These are phyloP conservation scores for Senna tora DNA, from an alignment of 306 rosid species.

Conservation along the genomic window DNA sequence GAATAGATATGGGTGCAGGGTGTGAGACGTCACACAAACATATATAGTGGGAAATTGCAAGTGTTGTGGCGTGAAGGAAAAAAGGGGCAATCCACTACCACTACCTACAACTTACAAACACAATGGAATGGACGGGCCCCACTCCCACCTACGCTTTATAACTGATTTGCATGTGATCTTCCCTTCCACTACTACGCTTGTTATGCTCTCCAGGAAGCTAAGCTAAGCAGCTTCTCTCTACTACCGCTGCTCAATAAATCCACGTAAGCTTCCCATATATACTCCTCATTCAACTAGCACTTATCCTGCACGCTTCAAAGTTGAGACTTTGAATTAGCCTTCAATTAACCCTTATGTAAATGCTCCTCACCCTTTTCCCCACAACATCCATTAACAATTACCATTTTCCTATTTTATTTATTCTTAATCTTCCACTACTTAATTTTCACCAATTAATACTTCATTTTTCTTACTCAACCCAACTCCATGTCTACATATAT, in stretches of 20 bases:
- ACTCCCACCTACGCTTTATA: not conserved
- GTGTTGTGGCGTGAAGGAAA: not conserved
- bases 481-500: no score
- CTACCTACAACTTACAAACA: constrained; percentile 40
- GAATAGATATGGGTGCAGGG: no score
- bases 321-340: not conserved
- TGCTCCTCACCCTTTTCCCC: no score
- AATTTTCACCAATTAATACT: no score
- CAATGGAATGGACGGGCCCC: constrained; percentile 57
- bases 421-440: no score
- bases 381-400: no score
- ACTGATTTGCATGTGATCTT: constrained; percentile 42
- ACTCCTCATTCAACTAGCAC: constrained; percentile 25
- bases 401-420: no score
- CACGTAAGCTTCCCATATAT: constrained; percentile 5
- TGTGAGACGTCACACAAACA: no score
- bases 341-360: no score
- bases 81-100: constrained; percentile 54
- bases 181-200: constrained; percentile 43
- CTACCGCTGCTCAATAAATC: not conserved
- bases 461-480: no score
- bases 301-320: not conserved
- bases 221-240: no score
- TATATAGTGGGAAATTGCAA: no score
- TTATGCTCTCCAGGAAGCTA: not conserved